Percentiles rank a stretch among this genome's conserved stretches.
phyloP scores from a whole-genome alignment of 345 rosid genomes.

The Durio zibethinus region DNA sequence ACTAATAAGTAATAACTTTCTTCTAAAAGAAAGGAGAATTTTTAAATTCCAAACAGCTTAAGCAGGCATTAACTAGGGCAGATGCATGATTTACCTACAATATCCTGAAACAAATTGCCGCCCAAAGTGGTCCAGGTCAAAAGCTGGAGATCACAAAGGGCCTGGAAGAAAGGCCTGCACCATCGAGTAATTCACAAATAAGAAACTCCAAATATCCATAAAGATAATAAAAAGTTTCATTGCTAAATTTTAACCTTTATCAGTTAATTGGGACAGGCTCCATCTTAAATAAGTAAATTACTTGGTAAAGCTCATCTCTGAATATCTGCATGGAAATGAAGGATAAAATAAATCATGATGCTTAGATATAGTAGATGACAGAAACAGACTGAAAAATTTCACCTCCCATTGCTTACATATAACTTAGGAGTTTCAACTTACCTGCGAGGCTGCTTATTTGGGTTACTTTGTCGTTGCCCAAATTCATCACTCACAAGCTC shows the following conservation, averaged over 20 bases:
- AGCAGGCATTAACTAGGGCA: not conserved
- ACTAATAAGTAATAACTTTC: not conserved
- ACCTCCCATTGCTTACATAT: not conserved
- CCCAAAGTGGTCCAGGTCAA: constrained; percentile 60
- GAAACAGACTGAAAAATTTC: not conserved
- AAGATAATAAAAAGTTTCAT: not conserved
- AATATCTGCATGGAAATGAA: constrained; percentile 45
- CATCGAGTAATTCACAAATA: constrained; percentile 31
- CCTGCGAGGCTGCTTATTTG: constrained; percentile 54
- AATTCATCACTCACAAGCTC: constrained; percentile 51
- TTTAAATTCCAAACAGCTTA: not conserved
- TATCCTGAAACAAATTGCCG: constrained; percentile 41
- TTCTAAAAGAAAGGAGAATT: not conserved
- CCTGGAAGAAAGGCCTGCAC: constrained; percentile 49
- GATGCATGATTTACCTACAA: constrained; percentile 43
- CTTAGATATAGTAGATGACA: not conserved
- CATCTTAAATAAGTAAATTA: constrained; percentile 37
- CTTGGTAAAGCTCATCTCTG: constrained; percentile 77
- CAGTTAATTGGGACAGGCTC: constrained; percentile 34
- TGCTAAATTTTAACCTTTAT: constrained; percentile 35
- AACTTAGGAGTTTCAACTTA: constrained; percentile 22
- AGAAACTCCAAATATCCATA: constrained; percentile 22
- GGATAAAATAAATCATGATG: not conserved
- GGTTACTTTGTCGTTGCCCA: constrained; percentile 46
- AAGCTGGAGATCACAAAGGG: constrained; percentile 58